Conservation (phyloP, 768 basidiomycete species). For the Imleria badia region DNA sequence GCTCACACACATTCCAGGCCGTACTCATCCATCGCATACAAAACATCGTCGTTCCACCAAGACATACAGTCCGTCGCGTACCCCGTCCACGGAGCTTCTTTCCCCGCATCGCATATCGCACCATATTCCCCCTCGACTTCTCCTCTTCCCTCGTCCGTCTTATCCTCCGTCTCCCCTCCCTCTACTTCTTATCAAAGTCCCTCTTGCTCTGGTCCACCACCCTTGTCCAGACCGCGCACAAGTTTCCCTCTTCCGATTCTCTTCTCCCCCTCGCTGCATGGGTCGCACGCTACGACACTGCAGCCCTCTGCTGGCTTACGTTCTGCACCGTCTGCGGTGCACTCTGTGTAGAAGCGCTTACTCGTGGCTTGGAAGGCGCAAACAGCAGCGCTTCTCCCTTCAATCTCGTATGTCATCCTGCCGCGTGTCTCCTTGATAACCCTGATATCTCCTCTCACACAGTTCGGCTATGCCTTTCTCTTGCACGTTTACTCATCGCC, state of each 20-base stretch:
- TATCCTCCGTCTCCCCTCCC: conserved; percentile 58
- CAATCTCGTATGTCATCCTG: conserved; percentile 57
- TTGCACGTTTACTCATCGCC: conserved; percentile 73
- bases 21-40: conserved; percentile 74
- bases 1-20: conserved; percentile 41
- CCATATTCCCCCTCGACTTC: conserved; percentile 64
- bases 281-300: conserved; percentile 52
- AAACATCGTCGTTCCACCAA: conserved; percentile 71
- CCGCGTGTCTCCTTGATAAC: conserved; percentile 1
- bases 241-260: conserved; percentile 36
- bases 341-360: conserved; percentile 63
- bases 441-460: background rate
- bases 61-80: conserved; percentile 24
- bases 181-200: conserved; percentile 58
- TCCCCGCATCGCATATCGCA: conserved; percentile 30
- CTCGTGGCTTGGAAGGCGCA: conserved; percentile 66
- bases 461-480: conserved; percentile 79
- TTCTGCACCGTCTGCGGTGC: conserved; percentile 67
- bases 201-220: conserved; percentile 59
- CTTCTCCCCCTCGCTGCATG: conserved; percentile 42
- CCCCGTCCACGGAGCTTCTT: conserved; percentile 23
- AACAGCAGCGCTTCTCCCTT: conserved; percentile 60
- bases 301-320: conserved; percentile 69
- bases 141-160: conserved; percentile 59
- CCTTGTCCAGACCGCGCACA: conserved; percentile 54